Evolutionary conservation across 1,139 yeast species (phyloP).

Genomic region (Eremothecium sinecaudum): DNA sequence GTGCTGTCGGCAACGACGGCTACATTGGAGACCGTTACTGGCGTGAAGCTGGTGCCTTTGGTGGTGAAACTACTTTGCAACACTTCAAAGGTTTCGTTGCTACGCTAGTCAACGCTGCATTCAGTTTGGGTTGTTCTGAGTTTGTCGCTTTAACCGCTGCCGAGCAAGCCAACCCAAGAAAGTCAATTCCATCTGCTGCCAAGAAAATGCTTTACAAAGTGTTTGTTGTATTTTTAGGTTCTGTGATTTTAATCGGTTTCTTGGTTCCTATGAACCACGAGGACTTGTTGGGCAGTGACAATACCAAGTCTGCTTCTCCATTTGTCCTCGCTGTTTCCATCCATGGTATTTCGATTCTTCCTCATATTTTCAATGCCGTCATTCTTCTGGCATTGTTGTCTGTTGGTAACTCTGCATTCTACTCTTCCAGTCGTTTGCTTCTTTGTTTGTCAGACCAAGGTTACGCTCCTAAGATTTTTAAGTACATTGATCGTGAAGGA

Average conservation of each 20-base stretch:
- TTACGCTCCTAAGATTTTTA: conserved; percentile 46
- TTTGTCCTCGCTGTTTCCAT: conserved; percentile 63
- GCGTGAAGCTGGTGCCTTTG: conserved; percentile 52
- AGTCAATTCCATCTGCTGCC: conserved; percentile 61
- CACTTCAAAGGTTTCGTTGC: conserved; percentile 72
- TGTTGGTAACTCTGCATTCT: conserved; percentile 47
- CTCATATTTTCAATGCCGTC: conserved; percentile 45
- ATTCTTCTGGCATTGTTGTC: conserved; percentile 42
- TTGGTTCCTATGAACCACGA: conserved; percentile 55
- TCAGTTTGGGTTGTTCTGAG: conserved; percentile 80
- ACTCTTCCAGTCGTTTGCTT: conserved; percentile 48
- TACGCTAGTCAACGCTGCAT: conserved; percentile 78
- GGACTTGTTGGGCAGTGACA: conserved; percentile 38
- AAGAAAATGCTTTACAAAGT: conserved; percentile 74
- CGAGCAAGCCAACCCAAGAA: conserved; percentile 74
- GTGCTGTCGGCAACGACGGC: conserved; percentile 57
- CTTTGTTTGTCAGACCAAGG: conserved; percentile 51
- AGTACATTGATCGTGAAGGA: conserved; percentile 51
- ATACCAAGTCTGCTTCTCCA: conserved; percentile 54
- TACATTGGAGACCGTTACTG: conserved; percentile 57
- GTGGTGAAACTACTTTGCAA: conserved; percentile 26
- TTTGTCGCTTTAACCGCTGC: conserved; percentile 82
- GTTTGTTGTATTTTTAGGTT: conserved; percentile 49
- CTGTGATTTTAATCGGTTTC: conserved; percentile 54
- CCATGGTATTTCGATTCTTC: conserved; percentile 62